Evolutionary conservation across 2,329 filamentous ascomycete genomes (phyloP), one percentile per base, ranked within the genome.

Genomic region (Penicillium sp.): DNA sequence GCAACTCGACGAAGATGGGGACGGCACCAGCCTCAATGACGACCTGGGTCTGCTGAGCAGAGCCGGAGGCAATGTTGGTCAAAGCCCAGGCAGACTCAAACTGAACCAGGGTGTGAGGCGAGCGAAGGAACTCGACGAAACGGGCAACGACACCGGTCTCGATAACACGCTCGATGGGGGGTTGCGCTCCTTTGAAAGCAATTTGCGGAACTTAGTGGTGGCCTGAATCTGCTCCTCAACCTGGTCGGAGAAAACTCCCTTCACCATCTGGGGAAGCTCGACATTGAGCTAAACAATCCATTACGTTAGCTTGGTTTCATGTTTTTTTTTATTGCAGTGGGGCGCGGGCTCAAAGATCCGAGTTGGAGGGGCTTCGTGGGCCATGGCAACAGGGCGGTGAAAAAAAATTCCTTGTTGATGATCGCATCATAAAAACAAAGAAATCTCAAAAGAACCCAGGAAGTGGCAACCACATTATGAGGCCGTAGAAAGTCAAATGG

Each of bases 161-260:
- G 78, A 99, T 99, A 67, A 99, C 94, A 74, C 95, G 91, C 81
- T 99, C 94, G 74, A 99, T 99, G 43, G 94, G 94, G 94, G 94
- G 81, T 99, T 99, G 73, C 94, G 90, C 82, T 99, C 94, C 81
- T 99, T 99, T 65, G 91, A 97, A 28, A 99, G 82, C 40, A 99
- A 85, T 83, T 99, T 99, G 75, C 94, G 84, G 83, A 99, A 99
- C 77, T 96, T 97, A 67, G 94, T 99, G 28, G 94, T 99, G 56
- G 93, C 91, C 78, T 93, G 88, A 68, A 99, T 99, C 79, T 99
- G 94, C 67, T 89, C 85, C 73, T 99, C 94, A 77, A 99, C 97
- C 78, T 97, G 91, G 63, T 99, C 93, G 62, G 94, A 99, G 80
- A 99, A 97, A 71, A 99, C 94, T 61, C 94, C 94, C 72, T 89